A percentile compares a stretch with the other conserved stretches of the same genome.
phyloP scores from a whole-genome alignment of 1,284 basidiomycete species.

The Irpex lacteus region DNA sequence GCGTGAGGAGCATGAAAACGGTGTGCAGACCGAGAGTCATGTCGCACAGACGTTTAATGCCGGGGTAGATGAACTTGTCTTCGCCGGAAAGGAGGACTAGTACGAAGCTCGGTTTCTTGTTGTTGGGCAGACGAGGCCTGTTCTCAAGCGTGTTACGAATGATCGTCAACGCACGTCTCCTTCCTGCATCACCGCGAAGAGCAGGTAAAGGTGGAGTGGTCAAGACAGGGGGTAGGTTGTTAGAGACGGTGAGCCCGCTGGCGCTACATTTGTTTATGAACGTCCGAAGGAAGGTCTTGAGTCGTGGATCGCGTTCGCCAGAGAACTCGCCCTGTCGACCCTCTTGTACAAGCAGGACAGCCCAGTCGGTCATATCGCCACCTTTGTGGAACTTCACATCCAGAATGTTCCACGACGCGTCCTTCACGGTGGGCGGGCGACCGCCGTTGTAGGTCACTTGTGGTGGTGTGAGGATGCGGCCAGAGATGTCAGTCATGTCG shows the following conservation, averaged over 20 bases:
- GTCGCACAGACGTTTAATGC: constrained; percentile 73
- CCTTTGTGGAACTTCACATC: constrained; percentile 61
- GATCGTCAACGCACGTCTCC: constrained; percentile 36
- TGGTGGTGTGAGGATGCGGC: constrained; percentile 59
- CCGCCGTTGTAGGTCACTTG: constrained; percentile 50
- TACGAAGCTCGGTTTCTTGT: constrained; percentile 49
- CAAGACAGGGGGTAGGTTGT: constrained; percentile 37
- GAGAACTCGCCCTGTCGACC: constrained; percentile 33
- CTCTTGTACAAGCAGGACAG: constrained; percentile 57
- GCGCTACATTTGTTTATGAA: constrained; percentile 50
- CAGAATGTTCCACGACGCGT: constrained; percentile 73
- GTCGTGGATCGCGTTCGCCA: constrained; percentile 38
- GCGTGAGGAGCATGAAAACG: constrained; percentile 52
- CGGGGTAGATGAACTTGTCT: constrained; percentile 73
- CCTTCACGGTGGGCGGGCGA: constrained; percentile 34
- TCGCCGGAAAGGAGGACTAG: constrained; percentile 60
- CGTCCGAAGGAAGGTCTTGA: constrained; percentile 41
- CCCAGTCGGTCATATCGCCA: constrained; percentile 49
- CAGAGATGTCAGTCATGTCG: constrained; percentile 61
- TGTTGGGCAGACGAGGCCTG: constrained; percentile 18
- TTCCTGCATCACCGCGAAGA: constrained; percentile 36
- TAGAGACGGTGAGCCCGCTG: constrained; percentile 51
- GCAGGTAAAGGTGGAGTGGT: constrained; percentile 27
- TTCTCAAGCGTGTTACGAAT: constrained; percentile 40
- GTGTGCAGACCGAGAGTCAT: constrained; percentile 68